Evolutionary conservation across 345 rosid species (phyloP).

Genomic region (Jatropha curcas): DNA sequence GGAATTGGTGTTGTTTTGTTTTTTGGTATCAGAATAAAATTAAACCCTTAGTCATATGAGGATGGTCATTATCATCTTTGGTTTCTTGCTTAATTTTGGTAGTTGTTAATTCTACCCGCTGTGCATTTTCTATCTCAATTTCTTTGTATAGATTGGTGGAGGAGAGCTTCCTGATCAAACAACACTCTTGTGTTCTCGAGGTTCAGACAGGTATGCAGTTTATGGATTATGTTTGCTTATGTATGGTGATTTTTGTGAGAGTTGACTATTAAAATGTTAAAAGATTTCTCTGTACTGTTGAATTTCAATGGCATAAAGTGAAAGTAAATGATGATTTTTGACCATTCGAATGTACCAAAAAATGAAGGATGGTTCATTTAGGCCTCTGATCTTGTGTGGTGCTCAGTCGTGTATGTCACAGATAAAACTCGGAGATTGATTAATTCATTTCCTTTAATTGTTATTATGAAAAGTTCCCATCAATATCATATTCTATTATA

Average conservation of each 20-base stretch:
- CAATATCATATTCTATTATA: neutral
- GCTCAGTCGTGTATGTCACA: neutral
- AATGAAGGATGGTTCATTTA: too few relatives aligned
- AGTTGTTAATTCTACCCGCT: neutral
- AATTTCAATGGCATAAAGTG: neutral
- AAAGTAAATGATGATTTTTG: neutral
- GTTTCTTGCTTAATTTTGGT: conserved; percentile 5
- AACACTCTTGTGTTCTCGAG: conserved; percentile 75
- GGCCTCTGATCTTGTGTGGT: neutral
- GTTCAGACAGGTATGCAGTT: conserved; percentile 82
- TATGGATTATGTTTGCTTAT: neutral
- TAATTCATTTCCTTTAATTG: neutral
- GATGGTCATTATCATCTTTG: neutral
- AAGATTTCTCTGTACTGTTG: conserved; percentile 17
- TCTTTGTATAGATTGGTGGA: conserved; percentile 72
- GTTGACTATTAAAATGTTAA: conserved; percentile 1
- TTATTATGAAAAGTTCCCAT: neutral
- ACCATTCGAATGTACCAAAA: neutral
- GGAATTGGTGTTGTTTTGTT: neutral
- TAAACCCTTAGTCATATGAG: neutral
- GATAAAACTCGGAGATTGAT: neutral
- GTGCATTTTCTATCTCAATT: conserved; percentile 26
- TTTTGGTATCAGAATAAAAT: neutral
- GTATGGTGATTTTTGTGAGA: conserved; percentile 12
- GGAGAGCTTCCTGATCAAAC: conserved; percentile 93